Percentiles rank a stretch among this genome's conserved stretches.
Evolutionary conservation across 305 asterid species (phyloP).

Genomic region (Fraxinus nigra): DNA sequence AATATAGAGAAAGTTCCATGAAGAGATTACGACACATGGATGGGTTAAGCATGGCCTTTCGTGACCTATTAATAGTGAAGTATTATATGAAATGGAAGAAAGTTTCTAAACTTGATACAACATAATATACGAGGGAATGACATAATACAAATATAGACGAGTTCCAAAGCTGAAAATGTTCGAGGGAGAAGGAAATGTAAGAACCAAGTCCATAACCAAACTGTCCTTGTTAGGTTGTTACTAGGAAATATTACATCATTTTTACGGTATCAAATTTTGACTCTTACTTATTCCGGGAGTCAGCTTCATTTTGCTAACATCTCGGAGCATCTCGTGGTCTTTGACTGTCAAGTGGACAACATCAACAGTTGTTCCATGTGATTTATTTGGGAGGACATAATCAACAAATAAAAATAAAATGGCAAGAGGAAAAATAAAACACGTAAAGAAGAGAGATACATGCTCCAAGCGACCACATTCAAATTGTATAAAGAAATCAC

Average conservation of each 20-base stretch:
- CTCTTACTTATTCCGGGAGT: no score
- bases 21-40: neutral
- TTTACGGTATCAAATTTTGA: no score
- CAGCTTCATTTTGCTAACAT: no score
- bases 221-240: no score
- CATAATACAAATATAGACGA: neutral
- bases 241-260: no score
- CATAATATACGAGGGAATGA: neutral
- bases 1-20: neutral
- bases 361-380: neutral
- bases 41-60: neutral
- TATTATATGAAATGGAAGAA: neutral
- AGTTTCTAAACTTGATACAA: neutral
- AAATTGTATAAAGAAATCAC: neutral
- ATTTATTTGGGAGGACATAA: neutral
- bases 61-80: neutral
- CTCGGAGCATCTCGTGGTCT: no score
- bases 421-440: neutral
- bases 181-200: no score
- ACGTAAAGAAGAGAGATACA: neutral
- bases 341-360: neutral
- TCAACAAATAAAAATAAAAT: neutral
- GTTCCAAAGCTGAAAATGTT: neutral
- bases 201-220: no score
- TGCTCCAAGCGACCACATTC: neutral